Conservation (phyloP, 805 yeast genomes). For the Candida methanosorbosa region DNA sequence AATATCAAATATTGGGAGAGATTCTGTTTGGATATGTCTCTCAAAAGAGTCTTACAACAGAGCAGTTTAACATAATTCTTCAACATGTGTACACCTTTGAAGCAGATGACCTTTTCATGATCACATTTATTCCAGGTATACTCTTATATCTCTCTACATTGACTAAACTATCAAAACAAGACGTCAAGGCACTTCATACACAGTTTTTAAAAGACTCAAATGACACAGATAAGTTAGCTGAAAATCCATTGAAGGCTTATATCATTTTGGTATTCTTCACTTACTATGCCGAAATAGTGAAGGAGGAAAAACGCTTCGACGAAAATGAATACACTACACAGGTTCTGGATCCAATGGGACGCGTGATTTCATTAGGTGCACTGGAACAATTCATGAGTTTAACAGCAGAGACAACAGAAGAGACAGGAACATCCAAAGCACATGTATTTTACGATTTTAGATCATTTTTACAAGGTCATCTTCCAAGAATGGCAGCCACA, state of each 20-base stretch:
- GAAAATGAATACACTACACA: conserved; percentile 36
- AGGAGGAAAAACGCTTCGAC: conserved; percentile 42
- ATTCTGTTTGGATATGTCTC: conserved; percentile 45
- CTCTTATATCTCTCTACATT: conserved; percentile 35
- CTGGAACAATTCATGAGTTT: conserved; percentile 57
- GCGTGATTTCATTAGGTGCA: conserved; percentile 56
- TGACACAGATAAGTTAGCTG: conserved; percentile 32
- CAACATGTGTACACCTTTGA: conserved; percentile 38
- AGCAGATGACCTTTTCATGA: conserved; percentile 53
- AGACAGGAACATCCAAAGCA: conserved; percentile 12
- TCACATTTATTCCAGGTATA: conserved; percentile 60
- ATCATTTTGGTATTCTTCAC: conserved; percentile 45
- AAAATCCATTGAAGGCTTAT: conserved; percentile 39
- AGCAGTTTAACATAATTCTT: conserved; percentile 31
- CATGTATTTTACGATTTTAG: conserved; percentile 53
- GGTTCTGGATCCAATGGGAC: conserved; percentile 51
- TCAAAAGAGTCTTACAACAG: conserved; percentile 23
- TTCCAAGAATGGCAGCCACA: conserved; percentile 47
- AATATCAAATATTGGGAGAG: conserved; percentile 68
- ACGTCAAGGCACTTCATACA: conserved; percentile 29
- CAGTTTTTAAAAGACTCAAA: conserved; percentile 26
- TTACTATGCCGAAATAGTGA: conserved; percentile 62
- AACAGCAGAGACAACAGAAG: conserved; percentile 46
- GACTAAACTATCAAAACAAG: conserved; percentile 24
- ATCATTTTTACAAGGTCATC: conserved; percentile 53